These are phyloP conservation scores for Alternaria brassicae DNA, from an alignment of 2,329 filamentous ascomycete species.

Conservation along the genomic window DNA sequence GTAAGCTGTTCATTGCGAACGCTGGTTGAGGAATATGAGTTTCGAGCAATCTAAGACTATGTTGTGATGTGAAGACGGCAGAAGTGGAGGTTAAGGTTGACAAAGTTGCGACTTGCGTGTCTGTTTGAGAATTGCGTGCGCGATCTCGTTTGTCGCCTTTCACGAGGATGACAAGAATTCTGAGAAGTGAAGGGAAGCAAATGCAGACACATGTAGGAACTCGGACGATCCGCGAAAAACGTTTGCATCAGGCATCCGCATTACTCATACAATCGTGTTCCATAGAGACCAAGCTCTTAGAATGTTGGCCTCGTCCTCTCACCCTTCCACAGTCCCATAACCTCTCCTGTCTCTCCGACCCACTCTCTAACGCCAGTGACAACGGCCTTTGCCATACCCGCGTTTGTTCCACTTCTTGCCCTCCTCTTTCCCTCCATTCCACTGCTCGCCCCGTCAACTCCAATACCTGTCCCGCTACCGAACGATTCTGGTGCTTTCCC, in stretches of 20 bases:
- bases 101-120: background rate
- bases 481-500: conserved; percentile 49
- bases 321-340: conserved; percentile 68
- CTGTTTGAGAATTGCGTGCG: background rate
- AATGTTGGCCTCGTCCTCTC: conserved; percentile 60
- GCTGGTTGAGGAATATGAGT: background rate
- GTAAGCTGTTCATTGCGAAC: background rate
- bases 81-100: background rate
- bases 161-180: background rate
- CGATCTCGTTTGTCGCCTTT: background rate
- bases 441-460: conserved; percentile 30
- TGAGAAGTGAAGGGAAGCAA: background rate
- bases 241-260: background rate
- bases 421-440: conserved; percentile 42
- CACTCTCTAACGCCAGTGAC: conserved; percentile 70
- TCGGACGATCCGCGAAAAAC: background rate
- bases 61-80: background rate
- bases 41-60: background rate
- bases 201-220: background rate
- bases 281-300: conserved; percentile 16
- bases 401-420: conserved; percentile 60
- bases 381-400: conserved; percentile 64
- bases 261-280: conserved; percentile 23
- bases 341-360: conserved; percentile 66
- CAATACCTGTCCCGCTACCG: conserved; percentile 38